Evolutionary conservation across 192 early-diverging fungal species (phyloP).

Genomic region (Linderina pennispora): DNA sequence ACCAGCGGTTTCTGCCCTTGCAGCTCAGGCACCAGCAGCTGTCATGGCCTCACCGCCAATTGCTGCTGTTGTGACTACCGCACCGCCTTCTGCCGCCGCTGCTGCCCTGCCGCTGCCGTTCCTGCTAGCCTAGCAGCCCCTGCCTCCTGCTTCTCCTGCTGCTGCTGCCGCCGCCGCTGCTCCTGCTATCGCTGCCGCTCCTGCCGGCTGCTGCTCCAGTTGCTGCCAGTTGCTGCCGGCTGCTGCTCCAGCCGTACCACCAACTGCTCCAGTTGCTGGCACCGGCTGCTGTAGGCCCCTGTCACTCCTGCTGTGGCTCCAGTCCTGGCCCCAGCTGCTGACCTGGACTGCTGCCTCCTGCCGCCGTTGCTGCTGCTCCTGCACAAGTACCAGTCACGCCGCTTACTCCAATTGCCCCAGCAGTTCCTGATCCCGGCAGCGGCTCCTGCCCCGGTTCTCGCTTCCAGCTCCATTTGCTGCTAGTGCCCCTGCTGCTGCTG

Average conservation of each 20-base stretch:
- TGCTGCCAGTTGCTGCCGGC: background rate
- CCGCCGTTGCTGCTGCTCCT: no score
- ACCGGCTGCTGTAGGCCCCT: background rate
- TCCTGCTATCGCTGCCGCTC: background rate
- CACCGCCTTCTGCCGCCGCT: background rate
- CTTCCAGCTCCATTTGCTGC: no score
- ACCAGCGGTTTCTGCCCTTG: background rate
- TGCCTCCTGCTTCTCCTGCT: slow-evolving; percentile 5
- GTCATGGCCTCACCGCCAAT: background rate
- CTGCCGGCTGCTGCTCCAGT: background rate
- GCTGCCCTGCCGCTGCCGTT: background rate
- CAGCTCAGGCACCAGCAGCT: background rate
- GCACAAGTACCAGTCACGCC: no score
- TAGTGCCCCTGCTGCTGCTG: no score
- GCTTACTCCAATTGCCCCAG: background rate
- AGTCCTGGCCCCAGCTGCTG: background rate
- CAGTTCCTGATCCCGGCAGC: no score
- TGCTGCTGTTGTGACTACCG: background rate
- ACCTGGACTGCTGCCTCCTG: background rate
- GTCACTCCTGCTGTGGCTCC: background rate
- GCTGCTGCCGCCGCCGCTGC: slow-evolving; percentile 3
- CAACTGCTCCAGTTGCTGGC: background rate
- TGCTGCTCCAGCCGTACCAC: slow-evolving; percentile 1
- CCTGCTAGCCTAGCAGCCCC: no score
- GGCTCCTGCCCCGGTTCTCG: no score